These are phyloP conservation scores for Teunomyces gatunensis DNA, from an alignment of 805 yeast species.

Conservation along the genomic window DNA sequence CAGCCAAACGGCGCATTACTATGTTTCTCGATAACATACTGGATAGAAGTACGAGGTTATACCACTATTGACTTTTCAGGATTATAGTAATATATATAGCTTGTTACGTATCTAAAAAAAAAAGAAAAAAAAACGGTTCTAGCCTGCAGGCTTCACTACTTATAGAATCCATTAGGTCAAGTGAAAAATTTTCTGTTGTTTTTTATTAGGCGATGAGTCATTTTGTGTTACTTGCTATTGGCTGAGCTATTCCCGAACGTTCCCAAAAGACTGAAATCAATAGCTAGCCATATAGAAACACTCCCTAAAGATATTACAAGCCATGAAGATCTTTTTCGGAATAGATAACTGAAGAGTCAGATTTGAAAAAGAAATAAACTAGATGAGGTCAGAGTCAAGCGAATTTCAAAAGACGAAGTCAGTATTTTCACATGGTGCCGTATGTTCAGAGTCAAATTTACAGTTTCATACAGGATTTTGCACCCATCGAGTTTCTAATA, in stretches of 20 bases:
- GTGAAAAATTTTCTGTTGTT: conserved; percentile 1
- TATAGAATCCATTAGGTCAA: not conserved
- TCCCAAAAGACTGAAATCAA: not conserved
- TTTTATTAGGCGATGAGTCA: conserved; percentile 2
- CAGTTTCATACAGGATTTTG: not conserved
- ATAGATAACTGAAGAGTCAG: not conserved
- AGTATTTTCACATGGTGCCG: not conserved
- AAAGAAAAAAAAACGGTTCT: not conserved
- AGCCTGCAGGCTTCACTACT: not conserved
- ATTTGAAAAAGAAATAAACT: not conserved
- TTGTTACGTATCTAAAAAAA: not conserved
- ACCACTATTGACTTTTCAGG: not conserved
- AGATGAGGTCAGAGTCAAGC: conserved; percentile 1
- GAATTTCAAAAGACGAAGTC: not conserved
- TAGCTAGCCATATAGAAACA: not conserved
- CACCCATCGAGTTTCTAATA: not conserved
- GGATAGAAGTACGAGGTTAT: not conserved
- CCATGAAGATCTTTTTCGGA: not conserved
- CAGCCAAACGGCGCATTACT: conserved; percentile 1
- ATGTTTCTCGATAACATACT: conserved; percentile 2
- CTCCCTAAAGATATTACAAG: not conserved
- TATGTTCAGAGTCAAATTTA: not conserved
- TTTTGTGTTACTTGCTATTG: not conserved
- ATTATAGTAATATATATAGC: not conserved
- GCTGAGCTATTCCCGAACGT: not conserved